phyloP scores from a whole-genome alignment of 108 stramenopile species.

The Fistulifera pelliculosa region DNA sequence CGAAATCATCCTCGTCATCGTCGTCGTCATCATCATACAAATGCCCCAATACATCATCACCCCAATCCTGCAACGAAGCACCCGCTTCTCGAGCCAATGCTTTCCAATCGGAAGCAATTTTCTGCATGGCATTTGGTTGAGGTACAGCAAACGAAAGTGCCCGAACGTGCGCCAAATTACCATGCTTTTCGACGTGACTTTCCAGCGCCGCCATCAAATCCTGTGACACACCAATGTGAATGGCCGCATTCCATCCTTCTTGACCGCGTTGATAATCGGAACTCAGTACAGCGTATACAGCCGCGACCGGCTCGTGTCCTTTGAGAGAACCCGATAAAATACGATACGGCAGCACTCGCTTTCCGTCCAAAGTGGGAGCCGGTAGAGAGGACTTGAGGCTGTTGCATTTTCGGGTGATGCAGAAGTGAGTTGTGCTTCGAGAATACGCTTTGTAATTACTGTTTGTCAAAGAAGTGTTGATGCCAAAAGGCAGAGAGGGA shows the following conservation, averaged over 20 bases:
- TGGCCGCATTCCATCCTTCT: constrained; percentile 61
- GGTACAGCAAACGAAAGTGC: constrained; percentile 66
- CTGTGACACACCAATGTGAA: constrained; percentile 50
- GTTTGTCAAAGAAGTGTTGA: too few species aligned
- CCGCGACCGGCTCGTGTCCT: constrained; percentile 46
- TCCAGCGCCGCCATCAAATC: constrained; percentile 37
- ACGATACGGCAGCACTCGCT: constrained; percentile 51
- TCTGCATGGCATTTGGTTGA: constrained; percentile 68
- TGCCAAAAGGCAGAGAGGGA: too few species aligned
- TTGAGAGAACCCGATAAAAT: constrained; percentile 44
- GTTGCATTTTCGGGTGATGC: too few species aligned
- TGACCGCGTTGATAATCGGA: constrained; percentile 47
- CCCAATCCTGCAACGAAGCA: constrained; percentile 20
- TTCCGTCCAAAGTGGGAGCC: constrained; percentile 67
- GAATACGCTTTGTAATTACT: too few species aligned
- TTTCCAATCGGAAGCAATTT: constrained; percentile 60
- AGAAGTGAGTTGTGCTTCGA: too few species aligned
- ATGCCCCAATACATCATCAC: constrained; percentile 27
- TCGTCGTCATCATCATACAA: constrained; percentile 76
- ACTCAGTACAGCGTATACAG: constrained; percentile 66
- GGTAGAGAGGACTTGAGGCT: constrained; percentile 1
- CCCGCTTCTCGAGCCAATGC: constrained; percentile 35
- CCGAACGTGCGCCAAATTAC: constrained; percentile 47
- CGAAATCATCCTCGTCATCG: constrained; percentile 30
- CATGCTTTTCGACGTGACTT: constrained; percentile 13